Percentiles rank a stretch among this genome's conserved stretches.
Evolutionary conservation across 495 filamentous ascomycete genomes (phyloP).

Genomic region (Achaetomiella virescens): DNA sequence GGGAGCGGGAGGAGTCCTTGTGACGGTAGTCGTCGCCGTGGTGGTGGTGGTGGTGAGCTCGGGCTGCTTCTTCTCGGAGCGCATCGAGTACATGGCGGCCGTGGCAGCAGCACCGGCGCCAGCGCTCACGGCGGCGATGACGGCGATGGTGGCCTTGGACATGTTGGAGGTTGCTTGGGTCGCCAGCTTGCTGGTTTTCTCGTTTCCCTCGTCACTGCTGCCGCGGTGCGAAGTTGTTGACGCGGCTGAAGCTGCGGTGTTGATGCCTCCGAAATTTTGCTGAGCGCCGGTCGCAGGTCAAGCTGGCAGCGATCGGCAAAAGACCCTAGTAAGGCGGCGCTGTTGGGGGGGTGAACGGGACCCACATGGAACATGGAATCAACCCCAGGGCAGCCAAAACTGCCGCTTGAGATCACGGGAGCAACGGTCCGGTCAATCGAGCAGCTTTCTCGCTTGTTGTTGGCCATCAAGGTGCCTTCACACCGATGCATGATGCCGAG

Average conservation of each 20-base stretch:
- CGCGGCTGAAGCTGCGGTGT: not conserved
- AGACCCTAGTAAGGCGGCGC: slow-evolving; percentile 1
- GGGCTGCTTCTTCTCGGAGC: slow-evolving; percentile 42
- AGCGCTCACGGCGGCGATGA: slow-evolving; percentile 83
- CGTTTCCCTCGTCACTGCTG: not conserved
- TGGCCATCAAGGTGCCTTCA: too few relatives aligned
- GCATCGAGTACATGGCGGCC: slow-evolving; percentile 62
- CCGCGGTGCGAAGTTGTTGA: not conserved
- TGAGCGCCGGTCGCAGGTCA: not conserved
- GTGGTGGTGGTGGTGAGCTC: slow-evolving; percentile 29
- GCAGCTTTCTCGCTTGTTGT: not conserved
- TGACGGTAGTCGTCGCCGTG: slow-evolving; percentile 39
- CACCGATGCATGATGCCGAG: too few relatives aligned
- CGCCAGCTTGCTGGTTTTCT: not conserved
- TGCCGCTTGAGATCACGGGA: not conserved
- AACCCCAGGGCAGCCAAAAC: too few relatives aligned
- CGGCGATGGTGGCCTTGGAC: slow-evolving; percentile 81
- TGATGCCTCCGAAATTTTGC: not conserved
- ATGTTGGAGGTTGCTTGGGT: slow-evolving; percentile 36
- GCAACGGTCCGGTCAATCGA: too few relatives aligned
- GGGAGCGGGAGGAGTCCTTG: slow-evolving; percentile 30
- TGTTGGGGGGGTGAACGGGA: not conserved
- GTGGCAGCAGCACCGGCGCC: slow-evolving; percentile 82
- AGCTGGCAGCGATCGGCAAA: not conserved
- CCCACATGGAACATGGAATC: too few relatives aligned